phyloP scores from a whole-genome alignment of 257 asterid species.

The Coffea canephora region DNA sequence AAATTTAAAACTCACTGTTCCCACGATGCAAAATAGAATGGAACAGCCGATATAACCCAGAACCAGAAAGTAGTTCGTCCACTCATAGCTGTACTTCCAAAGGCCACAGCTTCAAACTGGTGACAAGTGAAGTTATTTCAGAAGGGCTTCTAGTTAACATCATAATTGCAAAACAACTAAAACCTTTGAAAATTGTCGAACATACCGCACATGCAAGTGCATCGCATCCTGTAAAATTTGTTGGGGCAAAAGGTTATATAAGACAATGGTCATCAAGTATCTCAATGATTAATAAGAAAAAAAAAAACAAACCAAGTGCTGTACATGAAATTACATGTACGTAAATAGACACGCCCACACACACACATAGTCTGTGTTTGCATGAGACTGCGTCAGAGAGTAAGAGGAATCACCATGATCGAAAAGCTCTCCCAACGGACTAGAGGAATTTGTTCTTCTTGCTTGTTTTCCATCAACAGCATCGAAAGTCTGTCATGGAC shows the following conservation, averaged over 20 bases:
- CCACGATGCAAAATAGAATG: conserved; percentile 89
- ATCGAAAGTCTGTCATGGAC: conserved; percentile 70
- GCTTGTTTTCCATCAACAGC: conserved; percentile 99
- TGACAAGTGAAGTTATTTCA: conserved; percentile 19
- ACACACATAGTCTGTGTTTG: background rate
- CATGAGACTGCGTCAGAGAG: background rate
- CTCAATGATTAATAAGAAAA: background rate
- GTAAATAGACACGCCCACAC: background rate
- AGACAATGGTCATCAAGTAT: conserved; percentile 18
- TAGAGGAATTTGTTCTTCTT: conserved; percentile 87
- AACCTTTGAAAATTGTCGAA: conserved; percentile 11
- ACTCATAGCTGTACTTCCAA: conserved; percentile 91
- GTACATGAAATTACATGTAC: background rate
- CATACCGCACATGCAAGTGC: conserved; percentile 98
- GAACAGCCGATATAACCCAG: conserved; percentile 86
- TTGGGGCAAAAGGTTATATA: conserved; percentile 19
- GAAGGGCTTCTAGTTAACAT: conserved; percentile 18
- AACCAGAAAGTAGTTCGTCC: conserved; percentile 76
- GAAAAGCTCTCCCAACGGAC: conserved; percentile 94
- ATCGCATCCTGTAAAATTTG: conserved; percentile 75
- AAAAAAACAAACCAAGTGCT: conserved; percentile 1
- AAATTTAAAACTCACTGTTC: conserved; percentile 54
- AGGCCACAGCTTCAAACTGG: conserved; percentile 84
- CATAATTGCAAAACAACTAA: conserved; percentile 8
- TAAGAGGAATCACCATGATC: conserved; percentile 64